Evolutionary conservation across 805 yeast species (phyloP).

Genomic region (Pichia kluyveri): DNA sequence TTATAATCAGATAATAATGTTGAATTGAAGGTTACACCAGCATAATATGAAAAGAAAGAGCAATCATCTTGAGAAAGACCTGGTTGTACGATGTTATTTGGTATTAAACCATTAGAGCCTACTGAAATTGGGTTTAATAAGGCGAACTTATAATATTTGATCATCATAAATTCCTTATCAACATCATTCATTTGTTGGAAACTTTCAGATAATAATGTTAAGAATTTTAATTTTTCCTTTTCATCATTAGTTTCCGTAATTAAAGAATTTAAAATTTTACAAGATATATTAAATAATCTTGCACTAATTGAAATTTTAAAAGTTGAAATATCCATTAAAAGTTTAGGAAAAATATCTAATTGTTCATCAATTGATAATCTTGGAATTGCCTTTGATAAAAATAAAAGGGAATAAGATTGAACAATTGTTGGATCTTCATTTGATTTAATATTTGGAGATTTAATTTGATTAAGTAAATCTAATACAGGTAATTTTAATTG

Average conservation of each 20-base stretch:
- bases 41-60: conserved; percentile 55
- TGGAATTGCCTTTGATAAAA: conserved; percentile 60
- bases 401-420: conserved; percentile 52
- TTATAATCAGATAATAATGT: conserved; percentile 37
- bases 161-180: conserved; percentile 35
- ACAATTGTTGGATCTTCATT: conserved; percentile 41
- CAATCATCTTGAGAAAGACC: conserved; percentile 54
- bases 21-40: conserved; percentile 52
- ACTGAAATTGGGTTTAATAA: conserved; percentile 40
- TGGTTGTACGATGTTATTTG: conserved; percentile 43
- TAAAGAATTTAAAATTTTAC: conserved; percentile 35
- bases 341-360: conserved; percentile 34
- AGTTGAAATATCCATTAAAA: conserved; percentile 37
- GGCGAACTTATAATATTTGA: conserved; percentile 47
- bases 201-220: conserved; percentile 9
- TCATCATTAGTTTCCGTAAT: not conserved
- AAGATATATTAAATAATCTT: conserved; percentile 50
- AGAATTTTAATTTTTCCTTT: not conserved
- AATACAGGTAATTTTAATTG: conserved; percentile 53
- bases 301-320: conserved; percentile 31
- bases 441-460: conserved; percentile 37
- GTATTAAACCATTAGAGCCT: conserved; percentile 29
- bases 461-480: conserved; percentile 56
- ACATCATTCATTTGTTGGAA: conserved; percentile 9
- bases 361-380: conserved; percentile 35